Evolutionary conservation across 2,329 filamentous ascomycete genomes (phyloP).

Genomic region (Bipolaris bicolor): DNA sequence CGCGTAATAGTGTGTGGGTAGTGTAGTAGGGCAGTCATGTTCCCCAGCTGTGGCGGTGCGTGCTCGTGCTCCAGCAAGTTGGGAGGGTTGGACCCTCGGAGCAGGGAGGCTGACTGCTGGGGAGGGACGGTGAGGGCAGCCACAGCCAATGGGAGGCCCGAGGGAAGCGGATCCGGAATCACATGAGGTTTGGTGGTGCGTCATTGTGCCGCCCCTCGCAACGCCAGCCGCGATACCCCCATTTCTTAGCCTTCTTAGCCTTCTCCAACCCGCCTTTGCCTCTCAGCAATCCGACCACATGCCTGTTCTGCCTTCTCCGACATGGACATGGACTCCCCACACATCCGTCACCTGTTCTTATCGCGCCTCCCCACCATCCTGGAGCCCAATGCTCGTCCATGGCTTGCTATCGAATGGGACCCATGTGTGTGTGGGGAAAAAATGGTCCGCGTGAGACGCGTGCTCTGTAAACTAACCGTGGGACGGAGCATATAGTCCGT

Average conservation of each 20-base stretch:
- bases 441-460: constrained; percentile 18
- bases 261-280: no score
- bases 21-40: no score
- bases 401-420: background rate
- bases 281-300: constrained; percentile 4
- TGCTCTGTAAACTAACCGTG: constrained; percentile 9
- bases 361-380: constrained; percentile 18
- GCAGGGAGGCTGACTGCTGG: background rate
- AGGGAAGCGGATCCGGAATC: background rate
- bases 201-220: constrained; percentile 10
- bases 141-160: constrained; percentile 2
- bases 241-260: background rate
- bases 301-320: background rate
- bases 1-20: no score
- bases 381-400: constrained; percentile 9
- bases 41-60: constrained; percentile 9
- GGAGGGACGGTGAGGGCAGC: constrained; percentile 3
- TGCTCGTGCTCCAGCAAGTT: background rate
- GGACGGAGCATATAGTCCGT: constrained; percentile 1
- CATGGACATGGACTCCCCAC: constrained; percentile 20
- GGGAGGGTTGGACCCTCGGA: constrained; percentile 4
- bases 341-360: constrained; percentile 27
- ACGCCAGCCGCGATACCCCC: constrained; percentile 14
- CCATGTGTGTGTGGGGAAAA: background rate
- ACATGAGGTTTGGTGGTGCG: constrained; percentile 13